Conservation (phyloP, 306 rosid genomes). For the Quercus mongolica region DNA sequence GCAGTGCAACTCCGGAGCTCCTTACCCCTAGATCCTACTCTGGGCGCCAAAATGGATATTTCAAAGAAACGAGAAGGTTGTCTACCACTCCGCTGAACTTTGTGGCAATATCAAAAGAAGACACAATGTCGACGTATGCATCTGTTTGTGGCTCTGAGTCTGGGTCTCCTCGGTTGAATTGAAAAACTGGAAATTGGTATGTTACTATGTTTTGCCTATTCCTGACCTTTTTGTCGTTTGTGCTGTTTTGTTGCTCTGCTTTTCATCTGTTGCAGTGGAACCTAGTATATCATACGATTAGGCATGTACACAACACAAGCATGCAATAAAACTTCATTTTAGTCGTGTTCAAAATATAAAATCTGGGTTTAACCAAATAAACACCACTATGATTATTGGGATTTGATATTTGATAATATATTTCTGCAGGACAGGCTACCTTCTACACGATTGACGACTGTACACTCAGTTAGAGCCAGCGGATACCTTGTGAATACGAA, state of each 20-base stretch:
- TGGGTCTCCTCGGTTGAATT: conserved; percentile 71
- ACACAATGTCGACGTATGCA: conserved; percentile 73
- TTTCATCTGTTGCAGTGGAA: background rate
- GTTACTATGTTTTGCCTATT: conserved; percentile 28
- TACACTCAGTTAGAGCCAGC: conserved; percentile 28
- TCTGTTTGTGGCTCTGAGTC: conserved; percentile 86
- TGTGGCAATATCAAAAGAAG: conserved; percentile 84
- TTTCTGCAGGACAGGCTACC: conserved; percentile 51
- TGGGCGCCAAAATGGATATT: conserved; percentile 89
- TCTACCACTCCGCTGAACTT: conserved; percentile 85
- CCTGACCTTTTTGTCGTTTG: background rate
- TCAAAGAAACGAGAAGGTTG: conserved; percentile 77
- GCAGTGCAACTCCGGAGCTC: conserved; percentile 67
- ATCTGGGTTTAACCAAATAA: background rate
- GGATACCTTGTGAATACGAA: conserved; percentile 65
- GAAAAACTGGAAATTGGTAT: conserved; percentile 9
- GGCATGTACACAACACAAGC: background rate
- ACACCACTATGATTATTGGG: background rate
- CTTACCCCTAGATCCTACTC: conserved; percentile 87
- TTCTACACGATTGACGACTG: conserved; percentile 28
- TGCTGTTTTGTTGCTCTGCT: background rate
- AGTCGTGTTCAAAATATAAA: background rate
- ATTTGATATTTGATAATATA: background rate
- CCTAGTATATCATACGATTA: background rate
- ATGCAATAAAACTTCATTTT: background rate